Base-by-base conservation (phyloP, 352 stramenopile genomes). In the Globisporangium parvum region DNA sequence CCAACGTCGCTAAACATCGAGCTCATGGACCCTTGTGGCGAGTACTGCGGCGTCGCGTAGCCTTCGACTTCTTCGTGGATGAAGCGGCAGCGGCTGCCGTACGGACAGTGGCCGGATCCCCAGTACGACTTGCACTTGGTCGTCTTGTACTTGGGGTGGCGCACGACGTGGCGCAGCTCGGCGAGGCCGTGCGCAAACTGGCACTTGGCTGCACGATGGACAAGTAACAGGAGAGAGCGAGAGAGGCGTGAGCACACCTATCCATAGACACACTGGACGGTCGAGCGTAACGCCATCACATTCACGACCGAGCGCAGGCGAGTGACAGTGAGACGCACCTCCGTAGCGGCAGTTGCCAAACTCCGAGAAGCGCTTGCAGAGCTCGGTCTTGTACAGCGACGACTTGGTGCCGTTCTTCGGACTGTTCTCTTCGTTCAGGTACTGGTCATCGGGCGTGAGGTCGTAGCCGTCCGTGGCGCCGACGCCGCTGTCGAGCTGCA, bases 101-200 rank as follows among this genome's bases (percentile, higher is more conserved):
- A 96, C 15, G 76, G 84, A 55, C 86, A 96, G 65, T 91, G 79
- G 24, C 86, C 86, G 17, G 86, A 94, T n/a, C 82, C 78, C 76
- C 84, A 87, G 68, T 95, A 96, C 37, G 82, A 91, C 77, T 96
- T 95, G 80, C 85, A 96, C 67, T 93, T 93, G 57, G 82, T 93
- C n/a, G 85, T 94, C 73, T 94, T 94, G 80, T 94, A 92, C 76
- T 94, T 94, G 51, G 85, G 85, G 61, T 94, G 85, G 60, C 85
- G 85, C 52, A 91, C 71, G n/a, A 94, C 82, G 46, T 90, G 80
- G 51, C 85, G 81, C 11, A 94, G 59, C 65, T 94, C 85, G 2
- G 67, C 74, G 51, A 91, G 71, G 31, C 85, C 85, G 51, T 94
- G 85, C 24, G 85, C 85, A 61, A 94, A 94, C 57, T 94, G 85